Conservation (phyloP, 2,329 filamentous ascomycete species). For the Pseudocercospora vitis region DNA sequence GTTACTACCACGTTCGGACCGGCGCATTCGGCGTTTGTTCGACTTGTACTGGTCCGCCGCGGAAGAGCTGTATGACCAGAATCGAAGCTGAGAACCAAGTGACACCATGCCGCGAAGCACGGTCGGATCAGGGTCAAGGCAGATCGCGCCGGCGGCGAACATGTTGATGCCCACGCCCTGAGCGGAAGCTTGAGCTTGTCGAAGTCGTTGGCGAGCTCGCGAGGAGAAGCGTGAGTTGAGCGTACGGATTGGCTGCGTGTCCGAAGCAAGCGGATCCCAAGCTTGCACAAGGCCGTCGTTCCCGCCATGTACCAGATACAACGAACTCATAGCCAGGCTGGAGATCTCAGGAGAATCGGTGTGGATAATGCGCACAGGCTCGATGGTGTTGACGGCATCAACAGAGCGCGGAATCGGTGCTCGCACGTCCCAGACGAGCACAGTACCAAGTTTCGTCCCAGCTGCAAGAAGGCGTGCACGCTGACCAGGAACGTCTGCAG, state of each 20-base stretch:
- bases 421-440: slow-evolving; percentile 84
- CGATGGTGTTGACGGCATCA: slow-evolving; percentile 59
- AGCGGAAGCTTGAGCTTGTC: slow-evolving; percentile 66
- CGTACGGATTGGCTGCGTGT: slow-evolving; percentile 73
- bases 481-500: slow-evolving; percentile 74
- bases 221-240: slow-evolving; percentile 82
- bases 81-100: slow-evolving; percentile 81
- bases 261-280: slow-evolving; percentile 92
- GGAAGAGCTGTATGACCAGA: slow-evolving; percentile 90
- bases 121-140: slow-evolving; percentile 83
- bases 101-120: slow-evolving; percentile 82
- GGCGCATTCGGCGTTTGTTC: slow-evolving; percentile 75
- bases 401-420: slow-evolving; percentile 58
- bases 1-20: slow-evolving; percentile 65
- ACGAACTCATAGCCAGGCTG: slow-evolving; percentile 74
- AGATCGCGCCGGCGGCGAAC: slow-evolving; percentile 79
- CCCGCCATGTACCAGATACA: slow-evolving; percentile 89
- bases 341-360: slow-evolving; percentile 89
- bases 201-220: slow-evolving; percentile 72
- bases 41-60: slow-evolving; percentile 70
- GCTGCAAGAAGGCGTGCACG: slow-evolving; percentile 77
- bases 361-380: slow-evolving; percentile 76
- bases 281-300: slow-evolving; percentile 93
- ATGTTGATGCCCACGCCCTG: slow-evolving; percentile 71
- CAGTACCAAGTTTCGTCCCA: slow-evolving; percentile 74